phyloP scores from a whole-genome alignment of 495 filamentous ascomycete species.

The Thermothielavioides terrestris region DNA sequence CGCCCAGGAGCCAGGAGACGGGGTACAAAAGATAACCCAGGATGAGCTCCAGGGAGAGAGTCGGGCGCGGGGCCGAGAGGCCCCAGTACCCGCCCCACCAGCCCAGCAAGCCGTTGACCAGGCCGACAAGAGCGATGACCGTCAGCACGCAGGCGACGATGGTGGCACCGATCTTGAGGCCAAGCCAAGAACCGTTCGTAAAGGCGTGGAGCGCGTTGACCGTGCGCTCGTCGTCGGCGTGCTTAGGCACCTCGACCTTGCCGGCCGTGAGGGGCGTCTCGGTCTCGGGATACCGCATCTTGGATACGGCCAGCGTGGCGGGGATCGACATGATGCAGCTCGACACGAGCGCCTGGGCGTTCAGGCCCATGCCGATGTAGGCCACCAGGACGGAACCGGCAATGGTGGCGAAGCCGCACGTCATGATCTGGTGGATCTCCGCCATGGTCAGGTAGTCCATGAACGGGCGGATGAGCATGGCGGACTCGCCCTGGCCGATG shows the following conservation, averaged over 20 bases:
- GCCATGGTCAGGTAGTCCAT: constrained; percentile 72
- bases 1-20: constrained; percentile 77
- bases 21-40: constrained; percentile 80
- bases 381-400: constrained; percentile 69
- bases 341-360: constrained; percentile 79
- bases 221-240: constrained; percentile 55
- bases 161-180: constrained; percentile 82
- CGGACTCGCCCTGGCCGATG: constrained; percentile 88
- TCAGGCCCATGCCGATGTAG: constrained; percentile 72
- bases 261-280: constrained; percentile 78
- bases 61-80: constrained; percentile 47
- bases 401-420: constrained; percentile 56
- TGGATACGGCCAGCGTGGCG: constrained; percentile 75
- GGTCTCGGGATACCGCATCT: constrained; percentile 80
- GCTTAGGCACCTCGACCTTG: constrained; percentile 65
- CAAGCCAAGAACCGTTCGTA: constrained; percentile 78
- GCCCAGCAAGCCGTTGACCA: constrained; percentile 68
- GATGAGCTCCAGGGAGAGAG: constrained; percentile 66
- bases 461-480: constrained; percentile 84
- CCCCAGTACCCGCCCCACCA: constrained; percentile 87
- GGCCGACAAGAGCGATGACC: constrained; percentile 70
- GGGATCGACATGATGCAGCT: constrained; percentile 90
- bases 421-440: constrained; percentile 88
- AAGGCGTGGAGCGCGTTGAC: constrained; percentile 79
- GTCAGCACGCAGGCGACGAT: constrained; percentile 71